Percentiles rank a stretch among this genome's conserved stretches.
These are phyloP conservation scores for Ophiocordyceps camponoti-saundersi DNA, from an alignment of 2,329 filamentous ascomycete genomes.

Conservation along the genomic window DNA sequence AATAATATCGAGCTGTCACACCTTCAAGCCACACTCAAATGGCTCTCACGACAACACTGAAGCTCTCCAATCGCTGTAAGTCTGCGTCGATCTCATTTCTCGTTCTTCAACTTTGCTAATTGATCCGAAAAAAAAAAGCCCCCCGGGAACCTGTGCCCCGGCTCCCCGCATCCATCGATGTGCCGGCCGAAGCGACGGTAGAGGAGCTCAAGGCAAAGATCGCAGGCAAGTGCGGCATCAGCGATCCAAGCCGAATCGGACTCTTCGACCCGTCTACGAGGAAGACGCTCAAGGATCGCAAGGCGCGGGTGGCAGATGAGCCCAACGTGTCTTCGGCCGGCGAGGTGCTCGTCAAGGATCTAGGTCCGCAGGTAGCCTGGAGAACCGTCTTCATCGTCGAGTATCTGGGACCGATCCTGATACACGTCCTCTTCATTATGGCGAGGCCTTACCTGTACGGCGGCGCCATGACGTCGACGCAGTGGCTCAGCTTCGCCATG, in stretches of 20 bases:
- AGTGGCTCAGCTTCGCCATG: conserved; percentile 58
- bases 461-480: conserved; percentile 41
- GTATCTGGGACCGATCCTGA: conserved; percentile 79
- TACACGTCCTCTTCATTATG: conserved; percentile 61
- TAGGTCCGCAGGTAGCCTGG: conserved; percentile 85
- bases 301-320: conserved; percentile 31
- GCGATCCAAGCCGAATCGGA: conserved; percentile 44
- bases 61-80: conserved; percentile 18
- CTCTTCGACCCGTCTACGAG: conserved; percentile 42
- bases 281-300: conserved; percentile 47
- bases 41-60: conserved; percentile 19
- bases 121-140: conserved; percentile 11
- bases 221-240: conserved; percentile 30
- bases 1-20: too few species aligned
- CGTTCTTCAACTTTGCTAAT: neutral
- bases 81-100: conserved; percentile 4
- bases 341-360: conserved; percentile 75
- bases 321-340: conserved; percentile 27
- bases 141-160: conserved; percentile 34
- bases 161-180: conserved; percentile 32
- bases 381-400: conserved; percentile 88
- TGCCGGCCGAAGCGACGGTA: conserved; percentile 33
- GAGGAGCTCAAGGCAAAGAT: conserved; percentile 42
- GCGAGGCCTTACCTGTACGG: conserved; percentile 49
- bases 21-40: conserved; percentile 4